These are phyloP conservation scores for Chlorociboria aeruginascens DNA, from an alignment of 495 filamentous ascomycete species.

Conservation along the genomic window DNA sequence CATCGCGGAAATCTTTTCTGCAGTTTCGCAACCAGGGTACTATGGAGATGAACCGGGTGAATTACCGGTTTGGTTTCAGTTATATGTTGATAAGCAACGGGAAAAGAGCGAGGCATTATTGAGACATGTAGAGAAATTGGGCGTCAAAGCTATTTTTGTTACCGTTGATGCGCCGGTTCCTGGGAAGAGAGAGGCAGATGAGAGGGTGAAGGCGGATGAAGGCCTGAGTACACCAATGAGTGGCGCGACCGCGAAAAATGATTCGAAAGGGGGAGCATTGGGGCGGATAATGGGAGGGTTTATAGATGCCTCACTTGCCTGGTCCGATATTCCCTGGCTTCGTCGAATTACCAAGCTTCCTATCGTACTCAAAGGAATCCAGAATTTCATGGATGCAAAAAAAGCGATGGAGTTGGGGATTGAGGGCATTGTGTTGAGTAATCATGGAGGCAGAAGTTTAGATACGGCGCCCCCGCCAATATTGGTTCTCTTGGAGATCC, in stretches of 20 bases:
- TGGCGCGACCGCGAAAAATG: slow-evolving; percentile 44
- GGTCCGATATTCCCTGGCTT: slow-evolving; percentile 55
- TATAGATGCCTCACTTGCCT: slow-evolving; percentile 64
- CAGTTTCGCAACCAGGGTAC: slow-evolving; percentile 23
- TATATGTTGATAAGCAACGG: slow-evolving; percentile 71
- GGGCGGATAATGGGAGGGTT: slow-evolving; percentile 61
- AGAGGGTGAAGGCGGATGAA: slow-evolving; percentile 43
- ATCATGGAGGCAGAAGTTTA: slow-evolving; percentile 59
- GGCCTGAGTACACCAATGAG: slow-evolving; percentile 44
- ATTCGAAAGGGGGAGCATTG: slow-evolving; percentile 57
- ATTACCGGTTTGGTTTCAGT: slow-evolving; percentile 57
- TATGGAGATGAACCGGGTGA: slow-evolving; percentile 17
- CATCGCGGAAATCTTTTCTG: slow-evolving; percentile 44
- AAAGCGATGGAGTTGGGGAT: slow-evolving; percentile 41
- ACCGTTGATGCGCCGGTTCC: slow-evolving; percentile 56
- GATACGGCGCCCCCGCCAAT: slow-evolving; percentile 53
- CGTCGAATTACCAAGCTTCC: slow-evolving; percentile 30
- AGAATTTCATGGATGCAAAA: slow-evolving; percentile 47
- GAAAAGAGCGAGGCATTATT: slow-evolving; percentile 55
- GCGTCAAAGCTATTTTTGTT: slow-evolving; percentile 53
- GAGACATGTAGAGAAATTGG: slow-evolving; percentile 38
- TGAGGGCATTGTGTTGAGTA: slow-evolving; percentile 49
- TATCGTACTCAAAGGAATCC: slow-evolving; percentile 54
- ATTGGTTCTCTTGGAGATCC: slow-evolving; percentile 51
- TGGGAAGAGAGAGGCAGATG: slow-evolving; percentile 52